Conservation (phyloP, 2,329 filamentous ascomycete species). For the Nemania diffusa region DNA sequence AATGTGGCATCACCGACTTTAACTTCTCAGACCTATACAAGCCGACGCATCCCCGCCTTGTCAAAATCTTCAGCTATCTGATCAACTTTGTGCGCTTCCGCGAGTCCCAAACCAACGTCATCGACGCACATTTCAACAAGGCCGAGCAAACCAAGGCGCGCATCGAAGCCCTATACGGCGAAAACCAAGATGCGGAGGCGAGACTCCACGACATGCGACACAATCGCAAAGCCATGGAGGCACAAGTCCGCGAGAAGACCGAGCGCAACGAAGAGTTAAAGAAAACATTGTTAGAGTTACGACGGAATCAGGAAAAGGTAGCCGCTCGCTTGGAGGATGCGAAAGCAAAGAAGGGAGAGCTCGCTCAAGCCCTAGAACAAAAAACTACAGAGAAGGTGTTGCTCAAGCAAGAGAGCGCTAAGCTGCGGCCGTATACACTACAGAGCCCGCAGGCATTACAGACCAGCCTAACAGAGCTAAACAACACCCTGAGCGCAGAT, state of each 20-base stretch:
- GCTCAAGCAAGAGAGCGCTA: slow-evolving; percentile 84
- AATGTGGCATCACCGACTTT: slow-evolving; percentile 94
- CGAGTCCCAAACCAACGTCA: slow-evolving; percentile 87
- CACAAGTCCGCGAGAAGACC: slow-evolving; percentile 84
- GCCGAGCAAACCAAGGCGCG: slow-evolving; percentile 85
- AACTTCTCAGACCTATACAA: slow-evolving; percentile 91
- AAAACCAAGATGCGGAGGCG: slow-evolving; percentile 88
- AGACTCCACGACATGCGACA: slow-evolving; percentile 82
- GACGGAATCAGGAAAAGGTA: slow-evolving; percentile 83
- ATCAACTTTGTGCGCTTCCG: slow-evolving; percentile 99
- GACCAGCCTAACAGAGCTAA: slow-evolving; percentile 81
- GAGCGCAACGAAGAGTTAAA: slow-evolving; percentile 89
- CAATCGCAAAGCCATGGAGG: slow-evolving; percentile 83
- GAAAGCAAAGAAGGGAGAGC: slow-evolving; percentile 80
- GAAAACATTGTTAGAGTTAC: slow-evolving; percentile 80
- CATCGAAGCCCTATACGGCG: slow-evolving; percentile 85
- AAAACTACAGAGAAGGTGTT: slow-evolving; percentile 76
- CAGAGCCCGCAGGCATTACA: slow-evolving; percentile 89
- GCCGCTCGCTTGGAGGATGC: slow-evolving; percentile 84
- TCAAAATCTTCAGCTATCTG: slow-evolving; percentile 96
- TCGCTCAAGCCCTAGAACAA: slow-evolving; percentile 77
- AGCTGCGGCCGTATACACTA: slow-evolving; percentile 89
- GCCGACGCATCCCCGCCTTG: slow-evolving; percentile 87
- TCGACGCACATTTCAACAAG: slow-evolving; percentile 94
- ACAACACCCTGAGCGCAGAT: slow-evolving; percentile 79